phyloP scores from a whole-genome alignment of 805 yeast species.

The Saccharomycopsis schoenii region DNA sequence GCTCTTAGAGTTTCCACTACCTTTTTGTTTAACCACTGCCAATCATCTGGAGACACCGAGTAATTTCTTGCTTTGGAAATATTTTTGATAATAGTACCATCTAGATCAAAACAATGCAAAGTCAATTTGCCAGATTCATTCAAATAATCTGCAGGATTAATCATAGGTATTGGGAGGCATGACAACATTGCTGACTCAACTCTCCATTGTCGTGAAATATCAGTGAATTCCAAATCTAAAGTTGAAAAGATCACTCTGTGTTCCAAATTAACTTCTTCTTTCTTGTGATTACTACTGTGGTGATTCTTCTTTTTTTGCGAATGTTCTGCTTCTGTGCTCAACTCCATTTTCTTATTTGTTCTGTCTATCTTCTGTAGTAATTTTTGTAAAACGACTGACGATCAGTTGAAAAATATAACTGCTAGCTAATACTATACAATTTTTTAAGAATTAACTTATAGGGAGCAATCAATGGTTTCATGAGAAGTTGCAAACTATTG shows the following conservation, averaged over 20 bases:
- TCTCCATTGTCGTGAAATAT: background rate
- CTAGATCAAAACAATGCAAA: conserved; percentile 55
- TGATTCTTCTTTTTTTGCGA: background rate
- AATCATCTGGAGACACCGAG: conserved; percentile 53
- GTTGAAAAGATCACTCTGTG: background rate
- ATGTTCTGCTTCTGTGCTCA: background rate
- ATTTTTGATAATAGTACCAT: conserved; percentile 64
- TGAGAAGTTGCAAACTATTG: no score
- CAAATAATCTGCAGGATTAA: background rate
- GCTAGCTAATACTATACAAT: no score
- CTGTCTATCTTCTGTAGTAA: no score
- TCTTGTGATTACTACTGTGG: background rate
- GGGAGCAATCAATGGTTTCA: no score
- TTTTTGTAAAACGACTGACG: no score
- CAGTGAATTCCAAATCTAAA: background rate
- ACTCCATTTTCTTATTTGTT: background rate
- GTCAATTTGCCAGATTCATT: background rate
- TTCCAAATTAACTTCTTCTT: background rate
- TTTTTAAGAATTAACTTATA: no score
- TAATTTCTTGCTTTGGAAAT: conserved; percentile 48
- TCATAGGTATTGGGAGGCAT: background rate
- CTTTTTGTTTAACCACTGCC: conserved; percentile 52
- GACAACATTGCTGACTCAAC: background rate
- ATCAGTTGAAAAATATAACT: no score
- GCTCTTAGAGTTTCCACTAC: conserved; percentile 20